A percentile compares a stretch with the other conserved stretches of the same genome.
Conservation (phyloP, 1,284 basidiomycete genomes). For the Hymenochaete sp. region DNA sequence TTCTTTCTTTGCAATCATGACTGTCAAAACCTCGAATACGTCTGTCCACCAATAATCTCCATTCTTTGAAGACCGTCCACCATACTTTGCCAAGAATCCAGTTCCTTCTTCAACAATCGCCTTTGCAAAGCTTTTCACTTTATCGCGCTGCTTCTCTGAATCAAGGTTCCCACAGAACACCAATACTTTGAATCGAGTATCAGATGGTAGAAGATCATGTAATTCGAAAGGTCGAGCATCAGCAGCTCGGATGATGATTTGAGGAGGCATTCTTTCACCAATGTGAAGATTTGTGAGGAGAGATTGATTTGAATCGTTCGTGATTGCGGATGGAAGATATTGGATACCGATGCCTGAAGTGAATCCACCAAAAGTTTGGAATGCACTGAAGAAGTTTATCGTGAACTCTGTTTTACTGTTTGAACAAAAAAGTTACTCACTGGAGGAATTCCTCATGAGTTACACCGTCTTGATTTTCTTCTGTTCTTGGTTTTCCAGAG, state of each 20-base stretch:
- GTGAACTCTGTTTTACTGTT: background rate
- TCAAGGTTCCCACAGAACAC: conserved; percentile 55
- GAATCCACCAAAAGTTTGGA: conserved; percentile 51
- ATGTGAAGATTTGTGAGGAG: conserved; percentile 40
- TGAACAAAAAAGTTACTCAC: conserved; percentile 28
- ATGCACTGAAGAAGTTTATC: conserved; percentile 33
- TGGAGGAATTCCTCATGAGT: conserved; percentile 56
- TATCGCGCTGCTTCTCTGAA: conserved; percentile 28
- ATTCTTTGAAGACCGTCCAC: no score
- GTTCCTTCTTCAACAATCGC: conserved; percentile 31
- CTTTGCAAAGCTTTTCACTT: conserved; percentile 36
- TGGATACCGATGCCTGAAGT: conserved; percentile 59
- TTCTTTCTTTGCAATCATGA: conserved; percentile 40
- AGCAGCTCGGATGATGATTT: conserved; percentile 52
- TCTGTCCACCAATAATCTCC: conserved; percentile 21
- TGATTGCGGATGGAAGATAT: conserved; percentile 48
- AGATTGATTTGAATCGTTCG: conserved; percentile 35
- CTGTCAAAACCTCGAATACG: conserved; percentile 48
- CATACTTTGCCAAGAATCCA: conserved; percentile 32
- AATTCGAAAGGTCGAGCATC: conserved; percentile 56
- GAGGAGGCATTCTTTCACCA: conserved; percentile 54
- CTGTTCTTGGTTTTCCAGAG: conserved; percentile 62
- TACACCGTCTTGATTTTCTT: conserved; percentile 50
- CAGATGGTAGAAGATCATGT: conserved; percentile 59
- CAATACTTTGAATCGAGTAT: conserved; percentile 66